Evolutionary conservation across 2,329 filamentous ascomycete species (phyloP).

Genomic region (Penicillium sp.): DNA sequence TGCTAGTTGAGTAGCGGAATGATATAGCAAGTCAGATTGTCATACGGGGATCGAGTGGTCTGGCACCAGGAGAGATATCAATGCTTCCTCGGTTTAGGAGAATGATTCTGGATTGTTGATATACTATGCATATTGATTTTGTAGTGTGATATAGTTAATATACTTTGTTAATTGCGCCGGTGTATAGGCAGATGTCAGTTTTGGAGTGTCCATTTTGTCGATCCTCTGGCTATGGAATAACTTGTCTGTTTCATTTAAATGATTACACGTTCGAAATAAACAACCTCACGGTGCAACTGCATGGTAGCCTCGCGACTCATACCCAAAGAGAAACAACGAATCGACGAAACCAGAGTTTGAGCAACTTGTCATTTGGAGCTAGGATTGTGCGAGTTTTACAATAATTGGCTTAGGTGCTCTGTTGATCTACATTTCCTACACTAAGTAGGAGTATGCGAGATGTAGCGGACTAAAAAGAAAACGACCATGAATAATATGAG

Average conservation of each 20-base stretch:
- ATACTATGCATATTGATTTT: conserved; percentile 20
- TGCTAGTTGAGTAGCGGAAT: conserved; percentile 42
- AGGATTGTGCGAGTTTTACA: neutral
- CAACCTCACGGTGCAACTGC: neutral
- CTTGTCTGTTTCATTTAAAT: neutral
- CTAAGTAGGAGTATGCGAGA: neutral
- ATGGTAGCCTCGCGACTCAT: neutral
- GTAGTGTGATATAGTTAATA: conserved; percentile 33
- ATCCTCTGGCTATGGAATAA: neutral
- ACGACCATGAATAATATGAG: too few relatives aligned
- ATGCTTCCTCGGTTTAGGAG: conserved; percentile 40
- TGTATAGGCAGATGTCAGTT: conserved; percentile 27
- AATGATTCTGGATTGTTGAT: conserved; percentile 20
- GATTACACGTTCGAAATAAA: neutral
- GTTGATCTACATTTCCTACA: neutral
- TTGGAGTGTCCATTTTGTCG: neutral
- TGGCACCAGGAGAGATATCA: conserved; percentile 39
- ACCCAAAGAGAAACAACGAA: neutral
- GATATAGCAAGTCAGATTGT: conserved; percentile 59
- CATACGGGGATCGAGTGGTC: conserved; percentile 55
- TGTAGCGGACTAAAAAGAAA: neutral
- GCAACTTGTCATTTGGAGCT: neutral
- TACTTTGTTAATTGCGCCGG: conserved; percentile 32
- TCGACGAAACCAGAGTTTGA: neutral
- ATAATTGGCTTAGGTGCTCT: neutral